Base-by-base conservation (phyloP, 331 rosid species). In the Prunus yedoensis region DNA sequence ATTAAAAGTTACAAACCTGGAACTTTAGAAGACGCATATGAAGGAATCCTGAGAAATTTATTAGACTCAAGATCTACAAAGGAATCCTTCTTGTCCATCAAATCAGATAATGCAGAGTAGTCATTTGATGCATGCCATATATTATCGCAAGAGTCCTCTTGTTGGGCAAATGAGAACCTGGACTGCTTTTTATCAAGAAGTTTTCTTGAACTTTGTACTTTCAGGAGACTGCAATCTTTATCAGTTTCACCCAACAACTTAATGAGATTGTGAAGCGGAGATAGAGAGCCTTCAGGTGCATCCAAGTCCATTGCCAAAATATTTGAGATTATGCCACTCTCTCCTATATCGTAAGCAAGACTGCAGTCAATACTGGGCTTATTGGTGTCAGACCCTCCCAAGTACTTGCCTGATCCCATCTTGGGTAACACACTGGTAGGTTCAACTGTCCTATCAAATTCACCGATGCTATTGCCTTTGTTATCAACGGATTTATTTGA, bases 131-230 rank as follows among this genome's bases (percentile, higher is more conserved):
- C 56, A 10, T 23, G 41, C 77, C 46, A 45, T 45, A 59, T 45
- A 73, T 58, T 43, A 58, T 73, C 57, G 45, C 57, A 43, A 66
- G 90, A 76, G 62, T 91, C 97, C 78, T 91, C 97, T 68, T 90
- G 94, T 64, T 96, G 85, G 18, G 98, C 98, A 81, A 94, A 94
- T 73, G 96, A 91, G 68, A 94, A 94, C 75, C 97, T 87, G 46
- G 97, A 91, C 81, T 90, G 98, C 73, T 80, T 89, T 75, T 89
- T 90, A 77, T 75, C 83, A 57, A 79, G 96, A 43, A 64, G 84
- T 84, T 87, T 91, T 84, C 90, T 77, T 70, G 97, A 85, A 86
- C 82, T 81, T 38, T 90, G 85, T 46, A 80, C 82, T 66, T 79
- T 83, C 23, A 78, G 80, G 8, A 76, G 82, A 79, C 78, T 87